phyloP scores from a whole-genome alignment of 352 stramenopile genomes.

The Globisporangium barbulae region DNA sequence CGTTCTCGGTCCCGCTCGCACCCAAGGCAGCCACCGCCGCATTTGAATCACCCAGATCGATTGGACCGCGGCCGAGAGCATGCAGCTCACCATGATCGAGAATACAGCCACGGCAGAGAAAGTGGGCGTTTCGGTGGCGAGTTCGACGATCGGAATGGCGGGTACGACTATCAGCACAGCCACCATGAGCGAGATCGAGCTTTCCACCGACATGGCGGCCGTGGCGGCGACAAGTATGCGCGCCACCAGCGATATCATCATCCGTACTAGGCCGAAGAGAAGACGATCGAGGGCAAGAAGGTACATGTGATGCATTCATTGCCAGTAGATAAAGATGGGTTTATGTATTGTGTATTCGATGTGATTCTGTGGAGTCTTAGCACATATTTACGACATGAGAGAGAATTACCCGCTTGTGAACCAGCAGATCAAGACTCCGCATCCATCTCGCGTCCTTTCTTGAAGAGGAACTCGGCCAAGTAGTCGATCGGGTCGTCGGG shows the following conservation, averaged over 20 bases:
- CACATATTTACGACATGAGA: too few relatives aligned
- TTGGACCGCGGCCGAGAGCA: conserved; percentile 1
- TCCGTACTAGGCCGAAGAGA: conserved; percentile 6
- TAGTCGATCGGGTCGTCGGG: conserved; percentile 86
- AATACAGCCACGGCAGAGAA: conserved; percentile 1
- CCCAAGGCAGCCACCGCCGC: not conserved
- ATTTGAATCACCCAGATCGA: not conserved
- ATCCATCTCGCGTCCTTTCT: conserved; percentile 66
- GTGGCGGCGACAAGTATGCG: conserved; percentile 4
- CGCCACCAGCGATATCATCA: conserved; percentile 5
- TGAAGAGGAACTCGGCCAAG: conserved; percentile 84
- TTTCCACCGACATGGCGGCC: conserved; percentile 6
- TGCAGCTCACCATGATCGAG: not conserved
- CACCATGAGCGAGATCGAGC: conserved; percentile 5
- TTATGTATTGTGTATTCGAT: conserved; percentile 9
- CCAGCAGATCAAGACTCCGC: conserved; percentile 1
- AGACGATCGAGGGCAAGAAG: not conserved
- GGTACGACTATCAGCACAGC: not conserved
- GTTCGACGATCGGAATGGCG: not conserved
- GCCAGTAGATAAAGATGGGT: conserved; percentile 1
- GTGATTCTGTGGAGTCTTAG: not conserved
- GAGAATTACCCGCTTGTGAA: not conserved
- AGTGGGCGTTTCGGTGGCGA: not conserved
- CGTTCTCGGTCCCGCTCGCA: conserved; percentile 9
- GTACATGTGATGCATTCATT: not conserved